A percentile compares a stretch with the other conserved stretches of the same genome.
Conservation (phyloP, 768 basidiomycete genomes). For the Epithele typhae region DNA sequence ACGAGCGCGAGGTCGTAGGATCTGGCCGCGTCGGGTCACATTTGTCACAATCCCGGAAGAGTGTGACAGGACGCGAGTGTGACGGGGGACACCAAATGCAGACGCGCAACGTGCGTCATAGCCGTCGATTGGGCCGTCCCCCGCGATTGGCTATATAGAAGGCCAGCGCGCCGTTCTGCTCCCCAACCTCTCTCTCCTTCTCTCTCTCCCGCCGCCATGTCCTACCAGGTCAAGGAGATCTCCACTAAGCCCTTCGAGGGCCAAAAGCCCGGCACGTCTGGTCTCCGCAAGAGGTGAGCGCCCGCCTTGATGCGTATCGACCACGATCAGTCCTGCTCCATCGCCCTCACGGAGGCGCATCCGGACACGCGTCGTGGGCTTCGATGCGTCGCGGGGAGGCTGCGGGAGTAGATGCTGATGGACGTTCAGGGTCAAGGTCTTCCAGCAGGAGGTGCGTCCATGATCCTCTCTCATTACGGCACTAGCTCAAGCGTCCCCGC, state of each 20-base stretch:
- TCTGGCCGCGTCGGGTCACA: no score
- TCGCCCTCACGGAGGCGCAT: no score
- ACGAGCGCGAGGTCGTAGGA: no score
- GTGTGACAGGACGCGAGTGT: slow-evolving; percentile 17
- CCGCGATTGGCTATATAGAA: slow-evolving; percentile 14
- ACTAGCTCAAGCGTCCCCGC: slow-evolving; percentile 20
- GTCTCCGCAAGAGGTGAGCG: slow-evolving; percentile 86
- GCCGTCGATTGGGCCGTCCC: neutral
- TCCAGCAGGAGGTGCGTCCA: slow-evolving; percentile 81
- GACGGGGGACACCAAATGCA: slow-evolving; percentile 9
- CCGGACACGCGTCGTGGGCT: no score
- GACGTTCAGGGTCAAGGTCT: slow-evolving; percentile 82
- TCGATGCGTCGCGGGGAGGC: neutral
- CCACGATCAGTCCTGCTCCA: slow-evolving; percentile 6
- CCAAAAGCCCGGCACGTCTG: slow-evolving; percentile 97
- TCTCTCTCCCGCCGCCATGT: slow-evolving; percentile 28
- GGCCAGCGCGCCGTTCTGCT: neutral
- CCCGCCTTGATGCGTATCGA: slow-evolving; percentile 4
- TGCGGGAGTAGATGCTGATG: slow-evolving; percentile 2
- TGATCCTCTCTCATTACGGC: neutral
- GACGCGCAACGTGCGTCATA: slow-evolving; percentile 16
- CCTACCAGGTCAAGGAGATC: slow-evolving; percentile 56
- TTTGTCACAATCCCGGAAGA: neutral
- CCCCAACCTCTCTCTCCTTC: slow-evolving; percentile 5
- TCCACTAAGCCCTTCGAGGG: slow-evolving; percentile 85